Evolutionary conservation across 768 basidiomycete species (phyloP), one percentile per base, ranked within the genome.

Genomic region (Cyclocybe cylindracea): DNA sequence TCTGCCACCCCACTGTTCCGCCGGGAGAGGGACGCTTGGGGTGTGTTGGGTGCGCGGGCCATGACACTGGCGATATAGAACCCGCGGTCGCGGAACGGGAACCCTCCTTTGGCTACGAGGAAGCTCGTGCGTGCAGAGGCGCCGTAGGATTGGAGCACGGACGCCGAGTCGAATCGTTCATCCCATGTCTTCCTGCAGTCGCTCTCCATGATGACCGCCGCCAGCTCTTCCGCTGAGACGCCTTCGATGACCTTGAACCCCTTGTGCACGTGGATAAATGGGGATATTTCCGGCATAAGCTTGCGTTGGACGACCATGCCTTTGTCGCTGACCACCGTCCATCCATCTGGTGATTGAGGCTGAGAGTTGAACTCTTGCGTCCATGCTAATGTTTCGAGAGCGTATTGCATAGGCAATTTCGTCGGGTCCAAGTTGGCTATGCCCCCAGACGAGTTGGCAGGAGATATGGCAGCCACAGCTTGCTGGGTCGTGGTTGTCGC

Each of bases 201-300:
- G 37, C 81, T 78, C 54, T 86, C 86, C 7, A 78, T 78, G 13
- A 97, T 77, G 16, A 90, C 79, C 1, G 86, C 77, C 0, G 84
- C 86, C 34, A 98, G 76, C 66, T 99, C 96, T 63, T 97, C 95
- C 1, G 94, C 94, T 1, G 93, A 90, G 9, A 95, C 82, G 3
- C 94, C 94, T 64, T 98, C 91, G 44, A 98, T 87, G 54, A 98
- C 92, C 69, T 91, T 91, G 63, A 88, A 85, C 0, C 91, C 94
- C 59, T 86, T 87, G 67, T 93, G 87, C 3, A 98, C 84, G 0
- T 93, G 92, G 32, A 94, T 83, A 46, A 82, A 74, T 1, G 87
- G 77, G 5, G 93, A 96, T 5, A 96, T 80, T 48, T 88, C 85
- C 0, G 89, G 78, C 6, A 83, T 79, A n/a, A 86, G 67, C 62